phyloP scores from a whole-genome alignment of 331 rosid genomes.

The Rosa hybrid region DNA sequence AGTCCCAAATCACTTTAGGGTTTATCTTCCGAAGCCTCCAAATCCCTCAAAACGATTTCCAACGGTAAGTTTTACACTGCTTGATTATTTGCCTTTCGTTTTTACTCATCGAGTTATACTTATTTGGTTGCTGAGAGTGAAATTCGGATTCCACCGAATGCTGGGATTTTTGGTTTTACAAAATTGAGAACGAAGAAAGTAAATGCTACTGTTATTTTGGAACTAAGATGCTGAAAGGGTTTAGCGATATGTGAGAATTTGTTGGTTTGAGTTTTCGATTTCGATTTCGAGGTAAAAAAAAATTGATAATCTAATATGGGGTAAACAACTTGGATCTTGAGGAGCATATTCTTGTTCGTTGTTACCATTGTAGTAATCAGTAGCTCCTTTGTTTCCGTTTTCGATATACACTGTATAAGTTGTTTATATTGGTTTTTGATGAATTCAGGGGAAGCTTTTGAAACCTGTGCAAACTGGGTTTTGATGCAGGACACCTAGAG shows the following conservation, averaged over 20 bases:
- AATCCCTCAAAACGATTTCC: background rate
- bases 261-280: background rate
- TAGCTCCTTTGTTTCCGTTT: background rate
- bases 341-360: background rate
- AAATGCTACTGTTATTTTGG: background rate
- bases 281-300: background rate
- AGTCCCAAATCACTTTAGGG: constrained; percentile 19
- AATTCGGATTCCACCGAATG: background rate
- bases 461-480: constrained; percentile 27
- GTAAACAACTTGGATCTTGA: background rate
- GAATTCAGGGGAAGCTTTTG: constrained; percentile 24
- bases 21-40: background rate
- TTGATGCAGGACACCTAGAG: constrained; percentile 9
- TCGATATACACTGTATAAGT: background rate
- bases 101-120: background rate
- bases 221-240: background rate
- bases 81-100: background rate
- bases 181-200: background rate
- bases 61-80: background rate
- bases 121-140: background rate
- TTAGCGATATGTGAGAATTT: background rate
- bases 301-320: background rate
- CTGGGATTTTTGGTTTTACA: background rate
- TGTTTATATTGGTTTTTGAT: constrained; percentile 36
- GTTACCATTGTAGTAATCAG: background rate